These are phyloP conservation scores for Mortierella claussenii DNA, from an alignment of 192 early-diverging fungal genomes.

Conservation along the genomic window DNA sequence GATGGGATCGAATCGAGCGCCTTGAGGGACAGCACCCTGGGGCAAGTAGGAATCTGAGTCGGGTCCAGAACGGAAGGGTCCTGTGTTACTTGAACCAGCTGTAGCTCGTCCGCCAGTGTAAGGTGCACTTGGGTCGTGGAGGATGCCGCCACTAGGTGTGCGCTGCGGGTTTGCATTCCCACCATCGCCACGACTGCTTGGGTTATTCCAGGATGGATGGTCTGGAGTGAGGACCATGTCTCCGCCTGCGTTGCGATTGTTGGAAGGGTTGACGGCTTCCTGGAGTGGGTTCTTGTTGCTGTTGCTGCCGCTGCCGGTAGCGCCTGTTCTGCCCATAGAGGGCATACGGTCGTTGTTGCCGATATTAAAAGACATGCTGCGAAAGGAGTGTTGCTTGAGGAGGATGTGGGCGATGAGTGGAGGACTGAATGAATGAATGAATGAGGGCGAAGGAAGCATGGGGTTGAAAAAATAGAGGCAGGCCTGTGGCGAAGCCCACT, in stretches of 20 bases:
- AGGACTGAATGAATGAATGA: background rate
- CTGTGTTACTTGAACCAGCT: background rate
- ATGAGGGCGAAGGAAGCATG: background rate
- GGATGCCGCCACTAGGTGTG: too few species aligned
- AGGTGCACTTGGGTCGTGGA: conserved; percentile 8
- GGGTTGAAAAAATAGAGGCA: background rate
- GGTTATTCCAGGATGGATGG: conserved; percentile 40
- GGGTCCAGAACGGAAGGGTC: conserved; percentile 7
- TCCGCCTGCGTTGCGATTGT: conserved; percentile 5
- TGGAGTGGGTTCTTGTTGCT: conserved; percentile 15
- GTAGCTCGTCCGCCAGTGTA: conserved; percentile 19
- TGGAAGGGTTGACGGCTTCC: conserved; percentile 20
- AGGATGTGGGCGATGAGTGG: too few species aligned
- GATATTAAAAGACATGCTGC: conserved; percentile 34
- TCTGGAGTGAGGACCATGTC: conserved; percentile 49
- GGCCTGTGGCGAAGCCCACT: too few species aligned
- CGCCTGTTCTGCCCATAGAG: background rate
- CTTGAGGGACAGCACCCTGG: conserved; percentile 26
- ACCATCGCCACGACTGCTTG: background rate
- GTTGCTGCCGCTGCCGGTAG: background rate
- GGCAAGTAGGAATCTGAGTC: conserved; percentile 26
- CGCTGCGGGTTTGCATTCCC: background rate
- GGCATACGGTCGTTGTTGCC: conserved; percentile 38
- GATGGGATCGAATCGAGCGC: conserved; percentile 38
- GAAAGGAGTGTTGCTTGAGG: too few species aligned